Conservation (phyloP, 164 flowering plant species). For the Stephania japonica region DNA sequence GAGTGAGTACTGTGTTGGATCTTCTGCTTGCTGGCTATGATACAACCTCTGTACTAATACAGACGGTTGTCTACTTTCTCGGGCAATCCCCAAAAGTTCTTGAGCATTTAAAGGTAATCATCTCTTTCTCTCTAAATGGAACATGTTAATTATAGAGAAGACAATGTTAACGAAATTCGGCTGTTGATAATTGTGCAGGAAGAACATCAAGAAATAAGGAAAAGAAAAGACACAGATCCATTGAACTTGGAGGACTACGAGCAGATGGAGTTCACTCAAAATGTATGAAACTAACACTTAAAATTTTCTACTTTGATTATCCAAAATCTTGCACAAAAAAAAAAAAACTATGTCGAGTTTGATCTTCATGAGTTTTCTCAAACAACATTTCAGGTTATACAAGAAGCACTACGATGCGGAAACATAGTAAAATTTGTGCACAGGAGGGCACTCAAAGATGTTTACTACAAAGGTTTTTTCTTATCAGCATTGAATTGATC, state of each 20-base stretch:
- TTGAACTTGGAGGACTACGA: conserved; percentile 62
- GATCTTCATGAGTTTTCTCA: neutral
- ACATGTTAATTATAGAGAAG: neutral
- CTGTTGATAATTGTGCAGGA: conserved; percentile 33
- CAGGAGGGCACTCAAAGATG: conserved; percentile 59
- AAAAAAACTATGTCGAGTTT: neutral
- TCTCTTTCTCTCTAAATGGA: conserved; percentile 10
- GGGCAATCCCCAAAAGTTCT: conserved; percentile 39
- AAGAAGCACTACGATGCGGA: conserved; percentile 70
- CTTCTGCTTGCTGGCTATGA: conserved; percentile 75
- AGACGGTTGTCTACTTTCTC: conserved; percentile 59
- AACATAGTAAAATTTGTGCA: conserved; percentile 77
- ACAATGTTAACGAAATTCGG: neutral
- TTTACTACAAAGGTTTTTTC: conserved; percentile 56
- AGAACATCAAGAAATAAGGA: conserved; percentile 54
- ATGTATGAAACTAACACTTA: conserved; percentile 24
- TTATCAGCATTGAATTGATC: neutral
- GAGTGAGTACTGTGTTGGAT: conserved; percentile 56
- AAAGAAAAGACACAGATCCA: conserved; percentile 32
- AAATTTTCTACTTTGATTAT: neutral
- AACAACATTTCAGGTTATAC: conserved; percentile 37
- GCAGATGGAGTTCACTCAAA: conserved; percentile 56
- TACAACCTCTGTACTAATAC: conserved; percentile 61
- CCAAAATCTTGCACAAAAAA: neutral
- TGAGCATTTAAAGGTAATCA: conserved; percentile 37